These are phyloP conservation scores for Phaseolus coccineus DNA, from an alignment of 331 rosid species.

Conservation along the genomic window DNA sequence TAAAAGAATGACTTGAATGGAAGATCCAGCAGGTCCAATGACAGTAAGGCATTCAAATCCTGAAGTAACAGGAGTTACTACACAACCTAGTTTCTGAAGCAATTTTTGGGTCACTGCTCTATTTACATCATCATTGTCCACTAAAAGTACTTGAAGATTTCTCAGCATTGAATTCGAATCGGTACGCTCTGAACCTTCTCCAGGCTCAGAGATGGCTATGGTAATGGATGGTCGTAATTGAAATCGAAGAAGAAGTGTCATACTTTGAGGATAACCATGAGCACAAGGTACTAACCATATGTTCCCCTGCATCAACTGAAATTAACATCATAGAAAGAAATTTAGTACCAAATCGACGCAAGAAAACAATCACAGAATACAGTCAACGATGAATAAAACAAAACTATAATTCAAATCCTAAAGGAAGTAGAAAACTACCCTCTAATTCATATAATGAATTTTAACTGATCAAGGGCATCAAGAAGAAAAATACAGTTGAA, in stretches of 20 bases:
- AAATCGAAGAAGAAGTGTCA: constrained; percentile 88
- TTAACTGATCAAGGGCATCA: constrained; percentile 6
- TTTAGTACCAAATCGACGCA: constrained; percentile 7
- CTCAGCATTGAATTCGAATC: constrained; percentile 75
- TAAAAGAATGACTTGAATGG: constrained; percentile 76
- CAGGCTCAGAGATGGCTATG: constrained; percentile 79
- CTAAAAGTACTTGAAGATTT: constrained; percentile 79
- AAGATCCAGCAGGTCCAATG: constrained; percentile 65
- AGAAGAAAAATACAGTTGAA: background rate
- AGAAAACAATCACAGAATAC: background rate
- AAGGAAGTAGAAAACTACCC: background rate
- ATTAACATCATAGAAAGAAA: constrained; percentile 38
- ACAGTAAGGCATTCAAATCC: constrained; percentile 88
- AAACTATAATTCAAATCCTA: background rate
- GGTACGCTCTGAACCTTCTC: constrained; percentile 69
- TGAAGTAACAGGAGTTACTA: constrained; percentile 74
- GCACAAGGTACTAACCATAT: constrained; percentile 77
- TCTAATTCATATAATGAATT: constrained; percentile 21
- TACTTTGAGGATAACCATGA: constrained; percentile 85
- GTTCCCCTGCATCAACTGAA: constrained; percentile 98
- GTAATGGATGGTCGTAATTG: constrained; percentile 75
- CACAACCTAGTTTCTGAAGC: constrained; percentile 94
- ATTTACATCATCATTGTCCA: constrained; percentile 85
- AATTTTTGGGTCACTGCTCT: constrained; percentile 82
- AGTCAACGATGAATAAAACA: constrained; percentile 6